Percentiles rank a stretch among this genome's conserved stretches.
Conservation (phyloP, 2,329 filamentous ascomycete species). For the Colletotrichum melonis region DNA sequence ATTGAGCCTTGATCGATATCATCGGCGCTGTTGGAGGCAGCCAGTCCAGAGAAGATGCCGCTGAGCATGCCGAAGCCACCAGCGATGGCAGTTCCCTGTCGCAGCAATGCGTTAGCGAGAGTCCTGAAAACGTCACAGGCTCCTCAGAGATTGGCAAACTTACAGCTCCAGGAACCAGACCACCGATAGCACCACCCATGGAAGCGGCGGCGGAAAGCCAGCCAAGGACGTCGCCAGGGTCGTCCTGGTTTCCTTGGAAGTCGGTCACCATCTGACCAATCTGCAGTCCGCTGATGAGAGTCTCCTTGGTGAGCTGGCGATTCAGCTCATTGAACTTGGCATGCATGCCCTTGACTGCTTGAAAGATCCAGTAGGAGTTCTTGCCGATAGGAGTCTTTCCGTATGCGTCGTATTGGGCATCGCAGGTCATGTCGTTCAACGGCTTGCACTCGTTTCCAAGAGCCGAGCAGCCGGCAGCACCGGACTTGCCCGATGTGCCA, state of each 20-base stretch:
- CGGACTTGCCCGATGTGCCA: constrained; percentile 25
- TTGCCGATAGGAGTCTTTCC: constrained; percentile 5
- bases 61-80: constrained; percentile 7
- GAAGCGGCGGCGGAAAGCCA: constrained; percentile 16
- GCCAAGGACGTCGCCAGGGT: constrained; percentile 4
- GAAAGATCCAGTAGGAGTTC: constrained; percentile 29
- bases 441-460: constrained; percentile 27
- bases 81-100: neutral
- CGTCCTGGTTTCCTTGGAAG: constrained; percentile 16
- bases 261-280: constrained; percentile 22
- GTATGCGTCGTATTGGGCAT: constrained; percentile 8
- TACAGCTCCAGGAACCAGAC: constrained; percentile 16
- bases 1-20: constrained; percentile 15
- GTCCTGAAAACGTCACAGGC: neutral
- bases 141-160: neutral
- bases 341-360: constrained; percentile 31
- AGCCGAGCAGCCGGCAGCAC: constrained; percentile 16
- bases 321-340: constrained; percentile 26
- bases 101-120: neutral
- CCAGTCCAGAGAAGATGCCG: constrained; percentile 12
- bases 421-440: constrained; percentile 11
- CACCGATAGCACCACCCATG: constrained; percentile 16
- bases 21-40: constrained; percentile 2
- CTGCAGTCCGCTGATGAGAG: constrained; percentile 20
- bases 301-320: constrained; percentile 11